phyloP scores from a whole-genome alignment of 352 stramenopile genomes.

The Globisporangium spiculum region DNA sequence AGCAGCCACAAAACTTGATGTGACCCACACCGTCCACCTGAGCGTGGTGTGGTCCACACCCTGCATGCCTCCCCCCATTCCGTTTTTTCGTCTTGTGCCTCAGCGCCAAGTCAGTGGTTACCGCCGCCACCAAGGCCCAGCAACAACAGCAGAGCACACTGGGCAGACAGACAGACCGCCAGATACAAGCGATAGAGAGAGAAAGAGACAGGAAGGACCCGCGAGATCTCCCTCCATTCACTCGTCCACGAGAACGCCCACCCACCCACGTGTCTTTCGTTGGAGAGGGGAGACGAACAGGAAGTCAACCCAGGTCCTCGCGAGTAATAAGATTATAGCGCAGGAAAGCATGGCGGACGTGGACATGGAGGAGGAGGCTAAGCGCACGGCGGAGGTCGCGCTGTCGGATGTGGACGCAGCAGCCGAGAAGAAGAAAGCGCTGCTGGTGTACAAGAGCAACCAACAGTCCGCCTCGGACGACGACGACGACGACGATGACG shows the following conservation, averaged over 20 bases:
- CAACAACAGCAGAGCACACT: neutral
- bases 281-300: neutral
- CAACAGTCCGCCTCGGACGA: conserved; percentile 61
- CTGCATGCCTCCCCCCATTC: neutral
- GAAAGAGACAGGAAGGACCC: neutral
- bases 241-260: neutral
- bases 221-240: neutral
- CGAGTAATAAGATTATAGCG: neutral
- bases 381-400: conserved; percentile 3
- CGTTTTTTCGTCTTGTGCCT: neutral
- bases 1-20: neutral
- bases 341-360: conserved; percentile 26
- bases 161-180: neutral
- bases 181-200: neutral
- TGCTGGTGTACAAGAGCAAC: conserved; percentile 78
- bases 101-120: neutral
- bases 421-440: conserved; percentile 72
- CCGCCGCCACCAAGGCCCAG: neutral
- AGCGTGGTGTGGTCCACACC: neutral
- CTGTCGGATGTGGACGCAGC: conserved; percentile 26
- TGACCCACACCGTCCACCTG: neutral
- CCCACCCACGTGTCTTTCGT: neutral
- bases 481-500: conserved; percentile 51
- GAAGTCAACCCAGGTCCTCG: neutral
- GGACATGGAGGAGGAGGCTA: conserved; percentile 36